Evolutionary conservation across 140 eudicot species (phyloP).

Genomic region (Cichorium intybus): DNA sequence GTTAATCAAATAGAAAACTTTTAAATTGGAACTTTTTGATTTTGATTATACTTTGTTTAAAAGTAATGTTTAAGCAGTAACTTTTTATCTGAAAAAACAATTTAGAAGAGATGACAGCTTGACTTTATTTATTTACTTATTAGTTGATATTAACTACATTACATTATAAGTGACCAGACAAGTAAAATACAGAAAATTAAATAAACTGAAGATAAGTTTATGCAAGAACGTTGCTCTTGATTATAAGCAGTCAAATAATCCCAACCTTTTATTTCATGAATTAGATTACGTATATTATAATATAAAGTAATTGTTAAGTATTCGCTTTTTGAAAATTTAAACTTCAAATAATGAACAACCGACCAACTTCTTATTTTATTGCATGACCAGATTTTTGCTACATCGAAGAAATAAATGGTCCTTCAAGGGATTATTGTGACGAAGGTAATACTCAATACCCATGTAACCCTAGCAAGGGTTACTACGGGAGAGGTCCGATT

Average conservation of each 20-base stretch:
- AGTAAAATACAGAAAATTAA: too few relatives aligned
- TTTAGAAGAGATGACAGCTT: too few relatives aligned
- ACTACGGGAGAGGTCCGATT: conserved; percentile 50
- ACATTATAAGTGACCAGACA: not conserved
- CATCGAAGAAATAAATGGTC: conserved; percentile 44
- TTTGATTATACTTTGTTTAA: not conserved
- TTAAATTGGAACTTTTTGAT: not conserved
- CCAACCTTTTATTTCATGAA: too few relatives aligned
- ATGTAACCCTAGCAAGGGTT: conserved; percentile 29
- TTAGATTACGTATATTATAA: too few relatives aligned
- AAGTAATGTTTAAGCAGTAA: too few relatives aligned
- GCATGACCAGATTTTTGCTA: conserved; percentile 31
- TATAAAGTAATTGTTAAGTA: not conserved
- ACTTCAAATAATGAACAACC: too few relatives aligned
- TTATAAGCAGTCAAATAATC: not conserved
- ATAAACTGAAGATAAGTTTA: too few relatives aligned
- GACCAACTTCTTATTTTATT: not conserved
- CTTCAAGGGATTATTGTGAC: conserved; percentile 35
- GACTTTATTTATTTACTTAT: too few relatives aligned
- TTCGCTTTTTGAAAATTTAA: not conserved
- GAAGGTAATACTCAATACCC: conserved; percentile 27
- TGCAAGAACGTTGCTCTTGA: not conserved
- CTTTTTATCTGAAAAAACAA: too few relatives aligned
- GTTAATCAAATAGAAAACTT: too few relatives aligned
- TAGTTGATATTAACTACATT: too few relatives aligned